These are phyloP conservation scores for Rusavskia elegans DNA, from an alignment of 495 filamentous ascomycete genomes.

Conservation along the genomic window DNA sequence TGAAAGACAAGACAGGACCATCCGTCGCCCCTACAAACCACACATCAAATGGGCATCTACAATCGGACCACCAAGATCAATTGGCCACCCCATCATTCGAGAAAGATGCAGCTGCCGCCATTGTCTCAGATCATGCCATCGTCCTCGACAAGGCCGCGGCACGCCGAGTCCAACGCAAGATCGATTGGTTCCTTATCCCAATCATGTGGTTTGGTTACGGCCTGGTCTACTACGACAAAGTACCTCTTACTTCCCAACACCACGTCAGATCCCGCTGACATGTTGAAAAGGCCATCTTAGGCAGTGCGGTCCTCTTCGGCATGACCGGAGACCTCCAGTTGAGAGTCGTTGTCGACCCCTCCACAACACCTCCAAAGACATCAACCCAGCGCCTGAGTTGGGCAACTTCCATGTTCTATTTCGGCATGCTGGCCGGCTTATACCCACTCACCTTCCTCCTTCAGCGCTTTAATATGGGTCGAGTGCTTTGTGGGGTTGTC, in stretches of 20 bases:
- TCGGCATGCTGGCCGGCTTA: constrained; percentile 57
- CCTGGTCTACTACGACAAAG: constrained; percentile 66
- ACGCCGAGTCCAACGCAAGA: constrained; percentile 48
- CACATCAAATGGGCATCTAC: background rate
- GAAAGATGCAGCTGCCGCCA: constrained; percentile 29
- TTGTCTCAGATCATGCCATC: constrained; percentile 34
- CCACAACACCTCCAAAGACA: constrained; percentile 35
- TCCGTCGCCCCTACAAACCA: no score
- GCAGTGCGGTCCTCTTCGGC: constrained; percentile 55
- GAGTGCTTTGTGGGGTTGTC: constrained; percentile 45
- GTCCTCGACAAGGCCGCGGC: constrained; percentile 35
- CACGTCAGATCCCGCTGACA: constrained; percentile 1
- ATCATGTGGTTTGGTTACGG: constrained; percentile 58
- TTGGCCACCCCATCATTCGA: constrained; percentile 10
- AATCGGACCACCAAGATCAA: background rate
- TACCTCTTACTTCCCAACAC: constrained; percentile 7
- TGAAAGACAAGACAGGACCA: no score
- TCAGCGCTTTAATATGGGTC: constrained; percentile 47
- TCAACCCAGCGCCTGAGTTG: constrained; percentile 51
- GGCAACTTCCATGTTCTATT: constrained; percentile 69
- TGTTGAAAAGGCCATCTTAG: constrained; percentile 45
- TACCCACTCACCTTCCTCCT: constrained; percentile 57
- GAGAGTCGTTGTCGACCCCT: constrained; percentile 27
- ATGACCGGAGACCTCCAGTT: constrained; percentile 56
- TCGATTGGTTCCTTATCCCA: constrained; percentile 54